Conservation (phyloP, 331 rosid species). For the Acacia pycnantha region DNA sequence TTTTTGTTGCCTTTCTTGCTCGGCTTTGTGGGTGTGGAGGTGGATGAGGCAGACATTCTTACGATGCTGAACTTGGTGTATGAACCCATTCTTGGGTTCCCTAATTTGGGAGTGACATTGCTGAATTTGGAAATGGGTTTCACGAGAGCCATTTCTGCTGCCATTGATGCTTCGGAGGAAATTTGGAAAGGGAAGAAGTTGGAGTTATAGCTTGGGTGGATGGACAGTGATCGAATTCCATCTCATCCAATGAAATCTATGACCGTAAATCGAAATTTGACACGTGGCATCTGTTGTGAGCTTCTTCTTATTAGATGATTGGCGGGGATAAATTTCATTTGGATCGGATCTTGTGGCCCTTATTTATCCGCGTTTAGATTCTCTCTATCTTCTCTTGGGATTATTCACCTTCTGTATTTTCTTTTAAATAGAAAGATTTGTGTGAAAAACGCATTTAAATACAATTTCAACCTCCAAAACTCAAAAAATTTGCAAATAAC, state of each 20-base stretch:
- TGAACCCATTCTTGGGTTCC: conserved; percentile 43
- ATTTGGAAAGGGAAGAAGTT: background rate
- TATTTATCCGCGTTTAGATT: background rate
- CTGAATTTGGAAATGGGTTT: conserved; percentile 78
- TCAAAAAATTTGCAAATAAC: too few species aligned
- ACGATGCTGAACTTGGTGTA: conserved; percentile 40
- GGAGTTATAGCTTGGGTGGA: conserved; percentile 8
- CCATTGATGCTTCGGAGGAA: conserved; percentile 36
- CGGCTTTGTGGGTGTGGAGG: conserved; percentile 43
- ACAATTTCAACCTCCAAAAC: too few species aligned
- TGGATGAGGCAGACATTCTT: conserved; percentile 55
- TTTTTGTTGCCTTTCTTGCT: conserved; percentile 56
- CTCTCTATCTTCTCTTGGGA: background rate
- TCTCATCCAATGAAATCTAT: conserved; percentile 65
- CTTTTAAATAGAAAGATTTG: too few species aligned
- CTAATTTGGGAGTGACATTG: conserved; percentile 46
- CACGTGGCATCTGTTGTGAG: conserved; percentile 49
- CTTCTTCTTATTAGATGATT: conserved; percentile 17
- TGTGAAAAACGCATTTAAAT: too few species aligned
- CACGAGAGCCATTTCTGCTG: conserved; percentile 65
- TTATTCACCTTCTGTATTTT: background rate
- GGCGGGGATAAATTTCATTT: conserved; percentile 42
- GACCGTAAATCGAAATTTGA: conserved; percentile 33
- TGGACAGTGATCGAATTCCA: conserved; percentile 35
- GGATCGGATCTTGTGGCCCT: conserved; percentile 33